Evolutionary conservation across 306 rosid species (phyloP).

Genomic region (Prunus campanulata): DNA sequence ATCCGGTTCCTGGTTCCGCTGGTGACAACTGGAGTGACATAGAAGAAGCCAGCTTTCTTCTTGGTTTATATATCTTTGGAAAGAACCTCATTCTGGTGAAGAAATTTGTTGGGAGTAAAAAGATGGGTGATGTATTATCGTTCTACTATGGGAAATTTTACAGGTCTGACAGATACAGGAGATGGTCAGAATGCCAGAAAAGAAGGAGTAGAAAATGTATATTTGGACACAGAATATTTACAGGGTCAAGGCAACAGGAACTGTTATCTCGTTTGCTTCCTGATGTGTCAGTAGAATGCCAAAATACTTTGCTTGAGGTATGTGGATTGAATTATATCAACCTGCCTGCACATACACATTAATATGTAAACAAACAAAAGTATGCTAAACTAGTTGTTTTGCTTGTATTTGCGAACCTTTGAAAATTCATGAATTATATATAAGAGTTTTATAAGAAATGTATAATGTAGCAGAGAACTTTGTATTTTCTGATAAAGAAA

Average conservation of each 20-base stretch:
- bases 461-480: not conserved
- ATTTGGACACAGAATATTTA: slow-evolving; percentile 69
- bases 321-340: not conserved
- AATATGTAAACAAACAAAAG: not conserved
- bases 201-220: slow-evolving; percentile 56
- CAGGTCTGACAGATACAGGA: slow-evolving; percentile 55
- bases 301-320: slow-evolving; percentile 49
- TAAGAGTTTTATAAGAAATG: not conserved
- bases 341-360: slow-evolving; percentile 2
- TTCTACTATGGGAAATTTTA: slow-evolving; percentile 86
- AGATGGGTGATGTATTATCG: slow-evolving; percentile 69
- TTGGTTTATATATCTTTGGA: slow-evolving; percentile 79
- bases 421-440: not conserved
- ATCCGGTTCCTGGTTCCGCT: slow-evolving; percentile 61
- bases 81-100: slow-evolving; percentile 75
- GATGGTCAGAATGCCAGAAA: slow-evolving; percentile 81
- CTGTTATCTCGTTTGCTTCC: slow-evolving; percentile 67
- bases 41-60: slow-evolving; percentile 71
- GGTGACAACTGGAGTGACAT: slow-evolving; percentile 54
- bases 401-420: not conserved
- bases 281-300: slow-evolving; percentile 49
- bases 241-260: slow-evolving; percentile 81
- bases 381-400: not conserved
- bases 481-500: not conserved
- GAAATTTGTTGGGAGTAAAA: slow-evolving; percentile 59